Base-by-base conservation (phyloP, 2,329 filamentous ascomycete genomes). In the Talaromyces atroroseus region DNA sequence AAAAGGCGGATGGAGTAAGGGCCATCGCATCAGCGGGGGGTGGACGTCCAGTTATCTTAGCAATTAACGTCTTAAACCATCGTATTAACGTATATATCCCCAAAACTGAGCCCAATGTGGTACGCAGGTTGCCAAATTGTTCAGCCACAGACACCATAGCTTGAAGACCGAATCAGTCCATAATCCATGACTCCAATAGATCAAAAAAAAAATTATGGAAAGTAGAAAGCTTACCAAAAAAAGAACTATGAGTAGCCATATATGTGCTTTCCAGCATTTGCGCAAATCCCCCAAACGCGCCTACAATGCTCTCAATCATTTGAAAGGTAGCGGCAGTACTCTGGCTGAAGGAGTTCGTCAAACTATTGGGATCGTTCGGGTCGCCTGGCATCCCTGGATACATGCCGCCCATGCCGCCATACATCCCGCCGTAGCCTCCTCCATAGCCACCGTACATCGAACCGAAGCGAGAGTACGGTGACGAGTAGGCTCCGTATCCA, bases 201-300 rank as follows among this genome's bases (percentile, higher is more conserved):
- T 5, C 8, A 24, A 16, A 14, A 18, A 6, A 47, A 49, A 10
- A 48, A 36, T n/a, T n/a, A n/a, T n/a, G 51, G 11, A 42, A 32
- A n/a, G 52, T 29, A 5, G 26, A 29, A 29, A 8, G 14, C 87
- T 66, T 82, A 96, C 91, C 92, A 68, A 97, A 99, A 74, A 99
- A 99, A 54, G 90, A 96, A 5, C 92, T 96, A 74, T 99, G 94
- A 0, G 94, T 99, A 29, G 95, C 94, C 95, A 99, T 99, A 67
- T 96, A 99, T 11, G 94, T 97, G 78, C 94, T 97, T 76, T 99
- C 94, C 26, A 99, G 81, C 94, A 99, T 99, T 78, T 99, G 94
- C 12, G 95, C 90, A 70, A 99, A 97, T 0, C 95, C 94, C 20
- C 92, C 92, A 78, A 99, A 99, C 2, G 94, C 92, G 23, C 90